Evolutionary conservation across 805 yeast genomes (phyloP).

Genomic region (Candida stauntonica): DNA sequence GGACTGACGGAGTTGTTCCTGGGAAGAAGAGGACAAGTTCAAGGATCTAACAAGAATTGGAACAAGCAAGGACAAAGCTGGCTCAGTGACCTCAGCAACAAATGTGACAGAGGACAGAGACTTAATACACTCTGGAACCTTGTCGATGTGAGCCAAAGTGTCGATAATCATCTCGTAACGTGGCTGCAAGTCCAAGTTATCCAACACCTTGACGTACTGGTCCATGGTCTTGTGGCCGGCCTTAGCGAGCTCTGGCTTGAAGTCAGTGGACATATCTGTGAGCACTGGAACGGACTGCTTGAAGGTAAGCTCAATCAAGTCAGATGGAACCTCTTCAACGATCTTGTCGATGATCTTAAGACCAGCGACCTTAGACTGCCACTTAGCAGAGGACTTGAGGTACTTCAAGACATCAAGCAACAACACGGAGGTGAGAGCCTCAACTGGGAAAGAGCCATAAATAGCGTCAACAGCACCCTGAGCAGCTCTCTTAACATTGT

Average conservation of each 20-base stretch:
- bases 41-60: conserved; percentile 91
- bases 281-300: conserved; percentile 75
- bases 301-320: conserved; percentile 78
- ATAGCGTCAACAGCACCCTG: conserved; percentile 69
- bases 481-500: conserved; percentile 81
- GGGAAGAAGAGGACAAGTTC: conserved; percentile 77
- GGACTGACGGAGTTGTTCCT: conserved; percentile 94
- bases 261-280: conserved; percentile 88
- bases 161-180: conserved; percentile 80
- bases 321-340: conserved; percentile 76
- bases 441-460: conserved; percentile 66
- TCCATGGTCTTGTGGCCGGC: conserved; percentile 72
- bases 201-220: conserved; percentile 74
- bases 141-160: conserved; percentile 85
- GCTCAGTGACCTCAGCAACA: conserved; percentile 98
- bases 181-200: conserved; percentile 87
- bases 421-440: conserved; percentile 71
- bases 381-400: conserved; percentile 79
- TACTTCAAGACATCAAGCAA: conserved; percentile 58
- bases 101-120: conserved; percentile 90
- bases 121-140: conserved; percentile 85
- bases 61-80: conserved; percentile 83
- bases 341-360: conserved; percentile 69
- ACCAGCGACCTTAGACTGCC: conserved; percentile 87
- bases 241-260: conserved; percentile 92